A percentile compares a stretch with the other conserved stretches of the same genome.
Conservation (phyloP, 345 rosid genomes). For the Citrus reticulata region DNA sequence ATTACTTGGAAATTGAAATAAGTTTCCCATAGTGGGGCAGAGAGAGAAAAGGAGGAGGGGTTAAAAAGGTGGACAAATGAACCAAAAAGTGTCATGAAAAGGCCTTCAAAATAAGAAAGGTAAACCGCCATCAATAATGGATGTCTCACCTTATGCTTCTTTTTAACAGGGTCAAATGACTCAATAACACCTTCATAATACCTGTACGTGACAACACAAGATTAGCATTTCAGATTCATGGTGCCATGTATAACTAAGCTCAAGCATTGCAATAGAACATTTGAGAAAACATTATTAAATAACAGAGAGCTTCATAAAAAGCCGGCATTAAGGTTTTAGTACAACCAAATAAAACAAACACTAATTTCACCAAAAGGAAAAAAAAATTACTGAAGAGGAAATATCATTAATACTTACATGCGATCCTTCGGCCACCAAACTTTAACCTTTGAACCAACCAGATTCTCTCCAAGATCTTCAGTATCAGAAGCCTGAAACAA, state of each 20-base stretch:
- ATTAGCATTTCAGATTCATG: not conserved
- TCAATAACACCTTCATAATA: slow-evolving; percentile 66
- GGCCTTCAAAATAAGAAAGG: slow-evolving; percentile 2
- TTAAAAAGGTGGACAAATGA: slow-evolving; percentile 1
- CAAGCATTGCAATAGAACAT: not conserved
- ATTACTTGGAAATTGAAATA: too few relatives aligned
- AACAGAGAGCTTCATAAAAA: not conserved
- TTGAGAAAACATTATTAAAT: not conserved
- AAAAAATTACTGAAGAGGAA: not conserved
- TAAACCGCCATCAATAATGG: not conserved
- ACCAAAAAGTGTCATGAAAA: not conserved
- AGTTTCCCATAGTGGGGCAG: not conserved
- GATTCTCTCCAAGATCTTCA: slow-evolving; percentile 36
- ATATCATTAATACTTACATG: slow-evolving; percentile 38
- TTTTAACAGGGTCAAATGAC: slow-evolving; percentile 54
- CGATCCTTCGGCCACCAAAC: slow-evolving; percentile 96
- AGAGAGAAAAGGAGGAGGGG: not conserved
- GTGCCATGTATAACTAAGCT: not conserved
- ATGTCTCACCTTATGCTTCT: slow-evolving; percentile 73
- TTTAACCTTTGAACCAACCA: slow-evolving; percentile 73
- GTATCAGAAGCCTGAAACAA: slow-evolving; percentile 55
- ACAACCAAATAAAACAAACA: not conserved
- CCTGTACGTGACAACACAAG: slow-evolving; percentile 39
- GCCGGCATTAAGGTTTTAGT: not conserved
- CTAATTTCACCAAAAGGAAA: not conserved